Base-by-base conservation (phyloP, 2,329 filamentous ascomycete genomes). In the Trichoderma breve region DNA sequence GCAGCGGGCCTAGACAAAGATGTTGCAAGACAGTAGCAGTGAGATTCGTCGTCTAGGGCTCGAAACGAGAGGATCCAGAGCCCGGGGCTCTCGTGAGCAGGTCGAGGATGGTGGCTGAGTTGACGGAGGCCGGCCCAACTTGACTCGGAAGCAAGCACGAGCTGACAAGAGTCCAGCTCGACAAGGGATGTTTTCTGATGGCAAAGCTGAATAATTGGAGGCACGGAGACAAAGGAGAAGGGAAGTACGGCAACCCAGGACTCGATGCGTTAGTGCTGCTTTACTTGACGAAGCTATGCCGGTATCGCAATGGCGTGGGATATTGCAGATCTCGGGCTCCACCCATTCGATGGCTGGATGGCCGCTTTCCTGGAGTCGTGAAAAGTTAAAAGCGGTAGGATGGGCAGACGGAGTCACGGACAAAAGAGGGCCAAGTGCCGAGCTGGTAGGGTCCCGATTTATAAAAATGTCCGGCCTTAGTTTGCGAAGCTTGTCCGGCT, bases 281-380 rank as follows among this genome's bases (percentile, higher is more conserved):
- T 62, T 66, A 72, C 63, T 72, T 63, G 39, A 65, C 64, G 64
- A 72, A 72, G 70, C 70, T 72, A 68, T 72, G 63, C 70, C 70
- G 70, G 70, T 72, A 72, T 72, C 70, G 70, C 70, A 68, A 60
- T 68, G 64, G 64, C 58, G 70, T 63, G 57, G 57, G 34, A 68
- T 68, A 72, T 63, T 72, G 70, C 70, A 72, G 70, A 72, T 72
- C 70, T 63, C 43, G 55, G 64, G 51, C 70, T 67, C 64, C 64
- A 68, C 70, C 58, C 57, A 68, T 72, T 72, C 64, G 70, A 72
- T 68, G 64, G 70, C 53, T 39, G 63, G 32, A 57, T 53, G 15
- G 34, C 47, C 51, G 28, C 26, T 47, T 68, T 68, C 43, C 57
- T 69, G 66, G 66, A 69, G 66, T 69, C 39, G 66, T 69, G 57